Evolutionary conservation across 148 eudicot species (phyloP), one percentile per base, ranked within the genome.

Genomic region (Fagopyrum esculentum): DNA sequence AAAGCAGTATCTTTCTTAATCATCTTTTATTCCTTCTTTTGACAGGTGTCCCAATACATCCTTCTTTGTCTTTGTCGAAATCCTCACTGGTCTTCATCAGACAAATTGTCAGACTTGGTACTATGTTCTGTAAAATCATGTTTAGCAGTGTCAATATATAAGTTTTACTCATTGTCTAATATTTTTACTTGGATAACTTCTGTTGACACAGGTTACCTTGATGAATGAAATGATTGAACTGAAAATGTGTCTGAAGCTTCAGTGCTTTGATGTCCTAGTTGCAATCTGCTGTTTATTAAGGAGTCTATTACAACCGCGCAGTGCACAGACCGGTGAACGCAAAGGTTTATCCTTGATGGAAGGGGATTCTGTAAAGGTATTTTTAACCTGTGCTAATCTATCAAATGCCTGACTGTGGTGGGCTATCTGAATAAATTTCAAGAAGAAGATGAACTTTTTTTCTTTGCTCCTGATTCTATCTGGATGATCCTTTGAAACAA

Each of bases 31-130:
- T 84, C 3, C 30, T 9, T 15, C 5, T 9, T 35, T 66, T 35
- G 40, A 40, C 19, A 95, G 99, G 87, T 86, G 51, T 69, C 77
- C 76, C 91, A 85, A 77, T 71, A 19, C 56, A 75, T 90, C 75
- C 77, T 95, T 73, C 76, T 47, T n/a, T 80, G 77, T 78, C 94
- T 95, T 30, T 90, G 97, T 80, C 91, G 80, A 77, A 88, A 89
- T 79, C 90, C 91, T 75, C 83, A 83, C 81, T 87, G 91, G 92
- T 84, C 92, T 72, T 91, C 96, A 46, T 79, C 75, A 45, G 70
- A 61, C 71, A 87, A 82, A 83, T 84, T 92, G 66, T 82, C 80
- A 17, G 79, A 82, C 72, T 78, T 92, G 99, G 97, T 95, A 95
- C 49, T 72, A 17, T 55, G 45, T 35, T 61, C 52, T 76, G 69